phyloP scores from a whole-genome alignment of 768 basidiomycete species.

The Mycena haematopus region DNA sequence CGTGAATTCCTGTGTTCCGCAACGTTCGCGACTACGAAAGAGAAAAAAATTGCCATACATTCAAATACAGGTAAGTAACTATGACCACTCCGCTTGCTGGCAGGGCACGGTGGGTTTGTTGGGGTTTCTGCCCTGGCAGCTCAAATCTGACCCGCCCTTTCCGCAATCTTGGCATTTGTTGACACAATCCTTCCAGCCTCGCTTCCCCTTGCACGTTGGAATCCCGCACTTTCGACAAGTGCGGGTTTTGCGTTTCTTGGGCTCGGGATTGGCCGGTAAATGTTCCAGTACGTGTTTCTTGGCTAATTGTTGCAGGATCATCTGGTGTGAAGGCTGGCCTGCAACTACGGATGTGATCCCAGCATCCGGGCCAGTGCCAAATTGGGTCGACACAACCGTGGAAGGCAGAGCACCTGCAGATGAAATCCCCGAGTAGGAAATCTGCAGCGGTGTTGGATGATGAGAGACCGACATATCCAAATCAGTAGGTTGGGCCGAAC shows the following conservation, averaged over 20 bases:
- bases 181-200: constrained; percentile 7
- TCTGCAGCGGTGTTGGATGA: background rate
- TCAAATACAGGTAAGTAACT: background rate
- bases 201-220: constrained; percentile 2
- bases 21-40: too few relatives aligned
- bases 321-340: background rate
- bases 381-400: too few relatives aligned
- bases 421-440: too few relatives aligned
- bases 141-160: background rate
- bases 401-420: too few relatives aligned
- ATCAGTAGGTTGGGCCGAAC: background rate
- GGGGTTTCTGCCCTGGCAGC: constrained; percentile 1
- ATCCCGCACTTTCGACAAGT: constrained; percentile 6
- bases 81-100: background rate
- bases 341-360: too few relatives aligned
- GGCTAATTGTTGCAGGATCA: background rate
- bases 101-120: background rate
- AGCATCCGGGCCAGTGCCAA: too few relatives aligned
- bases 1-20: too few relatives aligned
- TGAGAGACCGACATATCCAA: background rate
- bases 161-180: constrained; percentile 5
- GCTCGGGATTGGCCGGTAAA: background rate
- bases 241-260: background rate
- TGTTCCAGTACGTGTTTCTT: background rate
- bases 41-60: background rate